Evolutionary conservation across 192 early-diverging fungal species (phyloP).

Genomic region (Coemansia sp.): DNA sequence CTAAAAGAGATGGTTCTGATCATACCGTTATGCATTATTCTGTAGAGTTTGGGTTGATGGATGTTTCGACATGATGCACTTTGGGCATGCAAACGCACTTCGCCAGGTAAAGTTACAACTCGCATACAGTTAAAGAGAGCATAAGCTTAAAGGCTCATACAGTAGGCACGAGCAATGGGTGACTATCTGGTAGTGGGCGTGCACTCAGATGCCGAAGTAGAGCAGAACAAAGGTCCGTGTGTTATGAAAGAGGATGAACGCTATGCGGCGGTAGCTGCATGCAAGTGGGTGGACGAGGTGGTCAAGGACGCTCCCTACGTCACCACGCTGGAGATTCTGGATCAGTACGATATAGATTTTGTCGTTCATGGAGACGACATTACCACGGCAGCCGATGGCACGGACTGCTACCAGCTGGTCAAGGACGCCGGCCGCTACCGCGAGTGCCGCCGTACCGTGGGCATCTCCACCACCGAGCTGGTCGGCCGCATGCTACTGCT

Average conservation of each 20-base stretch:
- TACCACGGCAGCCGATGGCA: conserved; percentile 92
- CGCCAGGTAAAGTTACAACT: conserved; percentile 67
- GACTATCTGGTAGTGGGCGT: conserved; percentile 94
- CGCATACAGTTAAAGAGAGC: not conserved
- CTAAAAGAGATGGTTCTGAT: not conserved
- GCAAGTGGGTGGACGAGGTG: conserved; percentile 96
- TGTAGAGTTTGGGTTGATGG: conserved; percentile 83
- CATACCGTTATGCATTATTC: not conserved
- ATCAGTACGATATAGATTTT: conserved; percentile 87
- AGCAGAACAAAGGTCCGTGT: conserved; percentile 92
- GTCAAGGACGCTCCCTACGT: conserved; percentile 91
- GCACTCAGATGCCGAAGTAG: conserved; percentile 91
- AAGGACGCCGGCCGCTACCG: conserved; percentile 93
- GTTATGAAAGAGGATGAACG: conserved; percentile 96
- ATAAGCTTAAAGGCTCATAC: not conserved
- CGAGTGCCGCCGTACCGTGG: conserved; percentile 94
- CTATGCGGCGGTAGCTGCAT: conserved; percentile 92
- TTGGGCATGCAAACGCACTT: conserved; percentile 94
- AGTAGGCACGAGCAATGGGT: conserved; percentile 89
- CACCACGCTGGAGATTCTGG: conserved; percentile 81
- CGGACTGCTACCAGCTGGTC: conserved; percentile 93
- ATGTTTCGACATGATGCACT: conserved; percentile 97
- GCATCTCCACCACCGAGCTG: conserved; percentile 95
- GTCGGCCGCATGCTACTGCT: conserved; percentile 94
- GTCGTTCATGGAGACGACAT: conserved; percentile 98